Evolutionary conservation across 2,329 filamentous ascomycete genomes (phyloP), one percentile per base, ranked within the genome.

Genomic region (Sporothrix curviconia): DNA sequence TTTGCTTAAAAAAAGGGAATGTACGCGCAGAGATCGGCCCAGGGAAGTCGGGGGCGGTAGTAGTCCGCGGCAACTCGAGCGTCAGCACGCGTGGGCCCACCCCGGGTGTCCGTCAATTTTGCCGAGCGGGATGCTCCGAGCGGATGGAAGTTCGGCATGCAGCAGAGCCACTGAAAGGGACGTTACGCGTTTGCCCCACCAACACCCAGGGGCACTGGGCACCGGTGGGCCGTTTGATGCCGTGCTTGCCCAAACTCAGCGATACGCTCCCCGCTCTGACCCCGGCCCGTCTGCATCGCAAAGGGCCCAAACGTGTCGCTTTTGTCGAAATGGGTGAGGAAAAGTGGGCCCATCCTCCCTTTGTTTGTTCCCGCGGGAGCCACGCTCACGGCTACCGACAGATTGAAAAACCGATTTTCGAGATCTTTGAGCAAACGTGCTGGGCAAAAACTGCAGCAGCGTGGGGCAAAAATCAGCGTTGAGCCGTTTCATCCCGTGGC

Each of bases 1-100:
- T 83, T 61, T 83, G 76, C 63, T 84, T 84, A n/a, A 70, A 81
- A 84, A 64, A 80, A 83, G 28, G 80, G 83, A 60, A 81, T 76
- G 66, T 83, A 84, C 0, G 76, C 74, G 66, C 81, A 84, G 61
- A 84, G 69, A n/a, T 83, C 80, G 40, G 74, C 71, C 15, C 84
- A 63, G n/a, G n/a, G 60, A 82, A 83, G 14, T 74, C 70, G 7
- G 73, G 69, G 0, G 80, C n/a, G 76, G 61, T 83, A 84, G 65
- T 76, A 84, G 63, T 83, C 79, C 3, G 81, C 74, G 1, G 74
- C 81, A 3, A 70, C 74, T 84, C 81, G 4, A 84, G 70, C 67
- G 78, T 71, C 60, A 74, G 79, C 79, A 32, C 79, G 68, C 4
- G 69, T 75, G 1, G 69, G 64, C 72, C 76, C 83, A 14, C 79